Evolutionary conservation across 2,329 filamentous ascomycete species (phyloP).

Genomic region (Aspergillus sergii): DNA sequence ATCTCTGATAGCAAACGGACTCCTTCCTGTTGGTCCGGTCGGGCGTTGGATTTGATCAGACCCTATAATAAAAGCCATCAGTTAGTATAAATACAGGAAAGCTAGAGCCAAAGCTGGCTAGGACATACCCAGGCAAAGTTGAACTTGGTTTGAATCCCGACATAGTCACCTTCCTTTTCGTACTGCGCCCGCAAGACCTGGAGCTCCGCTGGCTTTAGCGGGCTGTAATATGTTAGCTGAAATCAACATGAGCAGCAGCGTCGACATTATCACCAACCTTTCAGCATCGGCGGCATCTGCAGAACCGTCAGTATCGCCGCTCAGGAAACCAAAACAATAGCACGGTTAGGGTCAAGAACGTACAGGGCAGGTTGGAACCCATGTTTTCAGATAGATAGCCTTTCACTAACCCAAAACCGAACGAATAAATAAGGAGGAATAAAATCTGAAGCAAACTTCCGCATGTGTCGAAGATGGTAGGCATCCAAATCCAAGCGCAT

Average conservation of each 20-base stretch:
- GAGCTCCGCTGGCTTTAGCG: constrained; percentile 88
- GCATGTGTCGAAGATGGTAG: background rate
- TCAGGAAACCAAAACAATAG: background rate
- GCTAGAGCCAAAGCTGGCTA: background rate
- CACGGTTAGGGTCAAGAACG: constrained; percentile 22
- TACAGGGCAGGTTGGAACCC: constrained; percentile 55
- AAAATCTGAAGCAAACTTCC: background rate
- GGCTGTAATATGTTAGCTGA: constrained; percentile 52
- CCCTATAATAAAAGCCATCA: constrained; percentile 60
- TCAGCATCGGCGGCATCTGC: constrained; percentile 96
- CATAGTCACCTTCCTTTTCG: constrained; percentile 96
- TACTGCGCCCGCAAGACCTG: constrained; percentile 91
- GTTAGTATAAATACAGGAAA: background rate
- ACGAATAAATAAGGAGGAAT: background rate
- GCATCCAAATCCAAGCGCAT: background rate
- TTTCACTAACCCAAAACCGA: background rate
- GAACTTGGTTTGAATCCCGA: constrained; percentile 97
- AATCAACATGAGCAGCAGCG: background rate
- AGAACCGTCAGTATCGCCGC: constrained; percentile 3
- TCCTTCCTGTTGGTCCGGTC: constrained; percentile 88
- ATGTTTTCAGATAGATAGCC: constrained; percentile 28
- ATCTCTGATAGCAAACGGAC: constrained; percentile 94
- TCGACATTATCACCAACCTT: constrained; percentile 60
- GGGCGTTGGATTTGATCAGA: constrained; percentile 86
- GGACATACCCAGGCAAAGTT: constrained; percentile 92